A percentile compares a stretch with the other conserved stretches of the same genome.
Evolutionary conservation across 2,329 filamentous ascomycete genomes (phyloP).

Genomic region (Hypoxylon sp.): DNA sequence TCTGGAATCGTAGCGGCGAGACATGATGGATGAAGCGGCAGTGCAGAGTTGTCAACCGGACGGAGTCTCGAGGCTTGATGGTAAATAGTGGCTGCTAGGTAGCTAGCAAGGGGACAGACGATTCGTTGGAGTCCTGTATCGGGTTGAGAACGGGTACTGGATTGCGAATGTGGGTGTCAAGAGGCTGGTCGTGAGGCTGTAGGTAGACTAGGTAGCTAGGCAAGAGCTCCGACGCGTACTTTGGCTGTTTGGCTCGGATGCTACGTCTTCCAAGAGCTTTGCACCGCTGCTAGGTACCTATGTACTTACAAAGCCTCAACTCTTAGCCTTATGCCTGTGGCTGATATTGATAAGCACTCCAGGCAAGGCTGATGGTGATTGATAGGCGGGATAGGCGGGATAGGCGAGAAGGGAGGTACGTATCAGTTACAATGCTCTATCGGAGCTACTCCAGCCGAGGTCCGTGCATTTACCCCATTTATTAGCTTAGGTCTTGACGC

Average conservation of each 20-base stretch:
- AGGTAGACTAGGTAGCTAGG: constrained; percentile 39
- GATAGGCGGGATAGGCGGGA: too few species aligned
- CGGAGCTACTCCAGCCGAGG: not conserved
- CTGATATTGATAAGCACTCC: not conserved
- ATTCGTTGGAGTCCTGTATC: constrained; percentile 11
- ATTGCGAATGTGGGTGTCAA: constrained; percentile 28
- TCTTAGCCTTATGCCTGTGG: too few species aligned
- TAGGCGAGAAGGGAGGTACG: too few species aligned
- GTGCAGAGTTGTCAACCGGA: constrained; percentile 12
- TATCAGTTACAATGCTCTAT: too few species aligned
- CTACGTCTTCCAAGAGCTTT: not conserved
- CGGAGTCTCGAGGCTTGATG: constrained; percentile 4
- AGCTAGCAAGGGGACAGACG: not conserved
- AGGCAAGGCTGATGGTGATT: too few species aligned
- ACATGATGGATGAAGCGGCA: constrained; percentile 67
- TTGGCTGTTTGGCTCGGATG: constrained; percentile 5
- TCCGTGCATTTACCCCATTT: constrained; percentile 2
- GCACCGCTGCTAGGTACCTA: too few species aligned
- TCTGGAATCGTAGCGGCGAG: constrained; percentile 95
- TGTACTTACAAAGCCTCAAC: too few species aligned
- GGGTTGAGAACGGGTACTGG: constrained; percentile 2
- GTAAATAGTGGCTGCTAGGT: not conserved
- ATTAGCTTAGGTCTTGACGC: not conserved
- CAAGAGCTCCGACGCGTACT: constrained; percentile 48
- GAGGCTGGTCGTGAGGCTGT: constrained; percentile 34